Evolutionary conservation across 1,139 yeast genomes (phyloP).

Genomic region (Petasospora fabianii): DNA sequence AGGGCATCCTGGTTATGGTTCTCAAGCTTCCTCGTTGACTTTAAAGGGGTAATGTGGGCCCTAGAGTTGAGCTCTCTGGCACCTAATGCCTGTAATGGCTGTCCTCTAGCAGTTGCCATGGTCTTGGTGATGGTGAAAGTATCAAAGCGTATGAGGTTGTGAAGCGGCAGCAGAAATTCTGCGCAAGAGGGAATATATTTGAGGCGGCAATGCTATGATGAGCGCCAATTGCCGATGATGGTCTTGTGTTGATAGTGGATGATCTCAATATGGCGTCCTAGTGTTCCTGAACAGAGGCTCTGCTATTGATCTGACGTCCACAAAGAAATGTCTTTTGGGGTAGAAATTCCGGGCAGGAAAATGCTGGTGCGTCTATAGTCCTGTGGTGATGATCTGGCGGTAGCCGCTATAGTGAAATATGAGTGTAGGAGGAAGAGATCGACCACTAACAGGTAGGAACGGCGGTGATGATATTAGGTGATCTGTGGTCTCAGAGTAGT

Average conservation of each 20-base stretch:
- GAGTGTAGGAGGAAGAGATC: too few relatives aligned
- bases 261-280: neutral
- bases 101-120: conserved; percentile 31
- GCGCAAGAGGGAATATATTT: too few relatives aligned
- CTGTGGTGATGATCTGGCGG: neutral
- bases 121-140: neutral
- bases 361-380: conserved; percentile 2
- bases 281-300: neutral
- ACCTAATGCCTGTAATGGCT: conserved; percentile 31
- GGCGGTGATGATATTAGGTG: too few relatives aligned
- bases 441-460: too few relatives aligned
- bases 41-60: conserved; percentile 27
- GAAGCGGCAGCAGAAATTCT: conserved; percentile 4
- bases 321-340: neutral
- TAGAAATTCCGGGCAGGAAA: conserved; percentile 5
- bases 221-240: neutral
- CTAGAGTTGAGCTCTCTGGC: conserved; percentile 30
- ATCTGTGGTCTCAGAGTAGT: too few relatives aligned
- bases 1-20: conserved; percentile 12
- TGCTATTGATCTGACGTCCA: conserved; percentile 1
- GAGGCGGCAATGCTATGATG: too few relatives aligned
- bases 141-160: too few relatives aligned
- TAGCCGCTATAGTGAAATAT: neutral
- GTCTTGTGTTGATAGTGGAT: neutral
- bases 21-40: conserved; percentile 26